A percentile compares a stretch with the other conserved stretches of the same genome.
Evolutionary conservation across 164 flowering plant genomes (phyloP).

Genomic region (Malania oleifera): DNA sequence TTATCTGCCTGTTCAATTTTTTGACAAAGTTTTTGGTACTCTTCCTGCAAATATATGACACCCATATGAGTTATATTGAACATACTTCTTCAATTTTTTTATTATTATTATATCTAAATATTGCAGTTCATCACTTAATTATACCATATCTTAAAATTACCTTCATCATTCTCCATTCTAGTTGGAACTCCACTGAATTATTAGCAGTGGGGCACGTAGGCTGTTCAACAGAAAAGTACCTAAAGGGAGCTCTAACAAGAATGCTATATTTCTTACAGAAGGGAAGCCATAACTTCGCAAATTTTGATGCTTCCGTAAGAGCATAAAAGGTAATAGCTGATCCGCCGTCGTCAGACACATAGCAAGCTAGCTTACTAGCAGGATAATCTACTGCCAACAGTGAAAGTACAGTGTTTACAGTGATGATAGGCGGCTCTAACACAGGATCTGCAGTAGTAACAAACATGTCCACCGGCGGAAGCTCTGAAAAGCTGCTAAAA

Average conservation of each 20-base stretch:
- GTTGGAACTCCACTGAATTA: not conserved
- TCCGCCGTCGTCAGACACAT: not conserved
- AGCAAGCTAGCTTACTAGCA: not conserved
- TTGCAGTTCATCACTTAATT: too few species aligned
- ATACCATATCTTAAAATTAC: not conserved
- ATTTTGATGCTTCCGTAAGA: not conserved
- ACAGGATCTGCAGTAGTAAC: slow-evolving; percentile 1
- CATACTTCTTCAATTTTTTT: too few species aligned
- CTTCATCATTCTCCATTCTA: not conserved
- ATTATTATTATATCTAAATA: too few species aligned
- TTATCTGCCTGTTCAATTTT: too few species aligned
- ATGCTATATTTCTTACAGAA: slow-evolving; percentile 5
- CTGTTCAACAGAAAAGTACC: not conserved
- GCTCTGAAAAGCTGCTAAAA: not conserved
- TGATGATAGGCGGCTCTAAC: not conserved
- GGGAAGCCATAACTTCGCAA: not conserved
- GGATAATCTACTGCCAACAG: slow-evolving; percentile 1
- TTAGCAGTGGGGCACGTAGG: not conserved
- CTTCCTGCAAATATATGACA: slow-evolving; percentile 13
- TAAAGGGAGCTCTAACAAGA: not conserved
- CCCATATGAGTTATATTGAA: too few species aligned
- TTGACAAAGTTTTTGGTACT: too few species aligned
- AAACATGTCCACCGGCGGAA: slow-evolving; percentile 1
- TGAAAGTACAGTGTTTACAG: slow-evolving; percentile 1
- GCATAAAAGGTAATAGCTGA: not conserved